Conservation (phyloP, 495 filamentous ascomycete species). For the Penicillium canescens region DNA sequence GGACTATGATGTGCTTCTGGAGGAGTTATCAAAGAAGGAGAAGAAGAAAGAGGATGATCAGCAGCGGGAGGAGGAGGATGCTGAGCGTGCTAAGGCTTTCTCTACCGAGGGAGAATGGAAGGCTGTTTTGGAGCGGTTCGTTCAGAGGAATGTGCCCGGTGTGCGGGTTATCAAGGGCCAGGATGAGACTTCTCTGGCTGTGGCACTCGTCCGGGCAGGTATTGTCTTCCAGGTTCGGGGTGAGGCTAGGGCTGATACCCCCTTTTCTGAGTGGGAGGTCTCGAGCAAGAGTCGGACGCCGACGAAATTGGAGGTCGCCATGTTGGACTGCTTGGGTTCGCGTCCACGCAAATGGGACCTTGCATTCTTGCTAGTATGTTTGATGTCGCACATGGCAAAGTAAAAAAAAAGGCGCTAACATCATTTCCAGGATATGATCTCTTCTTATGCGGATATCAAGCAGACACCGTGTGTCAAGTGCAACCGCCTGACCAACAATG, state of each 20-base stretch:
- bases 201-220: slow-evolving; percentile 36
- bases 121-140: slow-evolving; percentile 31
- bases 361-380: slow-evolving; percentile 40
- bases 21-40: slow-evolving; percentile 31
- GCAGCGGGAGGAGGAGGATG: slow-evolving; percentile 25
- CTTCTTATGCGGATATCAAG: slow-evolving; percentile 43
- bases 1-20: slow-evolving; percentile 40
- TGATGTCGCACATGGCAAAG: not conserved
- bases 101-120: slow-evolving; percentile 36
- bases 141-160: slow-evolving; percentile 25
- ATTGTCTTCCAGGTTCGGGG: slow-evolving; percentile 34
- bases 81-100: slow-evolving; percentile 28
- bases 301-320: slow-evolving; percentile 35
- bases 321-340: slow-evolving; percentile 36
- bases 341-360: slow-evolving; percentile 46
- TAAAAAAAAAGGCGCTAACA: slow-evolving; percentile 6
- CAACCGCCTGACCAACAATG: slow-evolving; percentile 35
- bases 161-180: slow-evolving; percentile 29
- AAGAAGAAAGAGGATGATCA: slow-evolving; percentile 25
- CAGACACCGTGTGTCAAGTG: slow-evolving; percentile 42
- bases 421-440: slow-evolving; percentile 36
- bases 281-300: slow-evolving; percentile 20
- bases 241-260: slow-evolving; percentile 12
- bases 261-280: slow-evolving; percentile 37
- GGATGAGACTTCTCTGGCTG: slow-evolving; percentile 23